A percentile compares a stretch with the other conserved stretches of the same genome.
phyloP scores from a whole-genome alignment of 768 basidiomycete genomes.

The Suillus hirtellus region DNA sequence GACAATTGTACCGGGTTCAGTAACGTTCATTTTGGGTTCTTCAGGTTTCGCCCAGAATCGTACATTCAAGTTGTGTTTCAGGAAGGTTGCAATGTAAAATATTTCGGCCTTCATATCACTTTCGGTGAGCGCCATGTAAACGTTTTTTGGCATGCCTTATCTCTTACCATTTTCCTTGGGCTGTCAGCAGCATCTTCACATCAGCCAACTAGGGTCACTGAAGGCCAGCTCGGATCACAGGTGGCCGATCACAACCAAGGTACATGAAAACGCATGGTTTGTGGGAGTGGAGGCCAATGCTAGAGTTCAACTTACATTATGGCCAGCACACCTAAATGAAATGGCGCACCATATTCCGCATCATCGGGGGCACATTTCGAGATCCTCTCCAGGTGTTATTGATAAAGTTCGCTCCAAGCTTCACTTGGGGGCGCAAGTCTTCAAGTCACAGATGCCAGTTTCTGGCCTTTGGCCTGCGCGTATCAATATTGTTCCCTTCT shows the following conservation, averaged over 20 bases:
- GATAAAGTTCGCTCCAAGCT: neutral
- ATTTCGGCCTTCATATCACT: neutral
- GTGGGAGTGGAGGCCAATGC: neutral
- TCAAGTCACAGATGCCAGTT: too few relatives aligned
- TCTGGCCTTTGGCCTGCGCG: neutral
- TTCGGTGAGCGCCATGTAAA: neutral
- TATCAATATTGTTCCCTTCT: neutral
- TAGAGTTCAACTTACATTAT: neutral
- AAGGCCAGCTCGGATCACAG: too few relatives aligned
- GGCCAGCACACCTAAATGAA: too few relatives aligned
- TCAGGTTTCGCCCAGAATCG: too few relatives aligned
- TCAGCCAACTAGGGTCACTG: neutral
- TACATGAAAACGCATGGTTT: neutral
- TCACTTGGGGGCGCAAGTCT: neutral
- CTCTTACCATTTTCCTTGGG: neutral
- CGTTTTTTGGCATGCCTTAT: neutral
- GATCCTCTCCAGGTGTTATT: neutral
- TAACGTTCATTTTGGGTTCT: neutral
- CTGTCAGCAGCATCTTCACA: neutral
- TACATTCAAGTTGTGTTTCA: too few relatives aligned
- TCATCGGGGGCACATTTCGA: neutral
- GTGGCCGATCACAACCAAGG: neutral
- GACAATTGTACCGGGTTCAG: too few relatives aligned
- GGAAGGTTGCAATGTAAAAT: neutral
- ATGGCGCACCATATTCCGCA: neutral